Evolutionary conservation across 805 yeast species (phyloP), one percentile per base, ranked within the genome.

Genomic region (Kazachstania africana): DNA sequence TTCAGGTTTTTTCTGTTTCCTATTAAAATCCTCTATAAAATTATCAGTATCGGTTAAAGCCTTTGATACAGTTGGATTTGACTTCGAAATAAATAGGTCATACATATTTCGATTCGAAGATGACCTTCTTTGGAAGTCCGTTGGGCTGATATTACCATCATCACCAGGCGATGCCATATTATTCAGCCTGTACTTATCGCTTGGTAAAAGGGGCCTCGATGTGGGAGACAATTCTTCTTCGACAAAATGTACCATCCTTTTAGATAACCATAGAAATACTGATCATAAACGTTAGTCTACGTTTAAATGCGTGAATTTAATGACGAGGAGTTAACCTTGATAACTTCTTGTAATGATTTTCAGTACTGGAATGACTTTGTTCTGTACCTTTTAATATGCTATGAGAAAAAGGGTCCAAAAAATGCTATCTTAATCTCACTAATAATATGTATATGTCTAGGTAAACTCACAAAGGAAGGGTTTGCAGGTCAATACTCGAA

Each of bases 41-140:
- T 51, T 51, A 33, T 45, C 36, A 4, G 55, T 49, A 32, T 54
- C 50, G 2, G 59, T 54, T 18, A 54, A 31, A 3, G 59, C 59
- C 27, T 45, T 51, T 26, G 44, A 37, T 16, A 22, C 27, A 8
- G 47, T 35, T 14, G 45, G 31, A 12, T 27, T 35, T 9, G 35
- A 29, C 23, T 33, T 34, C 10, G 22, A 31, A 12, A 32, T 13
- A 9, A 35, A 8, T 6, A 45, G 14, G n/a, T 39, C 43, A 12
- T 33, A 33, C 27, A 49, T 33, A 32, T 45, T 44, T 33, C 39
- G 36, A 29, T 44, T 49, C 1, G 55, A 49, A n/a, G 40, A 27
- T 24, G 47, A 41, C 33, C 55, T 40, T 19, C 30, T 35, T 4
- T 18, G 38, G n/a, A 15, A 34, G 8, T 12, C 21, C 31, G 2